Evolutionary conservation across 192 early-diverging fungal species (phyloP), one percentile per base, ranked within the genome.

Genomic region (Backusella parvicylindrica): DNA sequence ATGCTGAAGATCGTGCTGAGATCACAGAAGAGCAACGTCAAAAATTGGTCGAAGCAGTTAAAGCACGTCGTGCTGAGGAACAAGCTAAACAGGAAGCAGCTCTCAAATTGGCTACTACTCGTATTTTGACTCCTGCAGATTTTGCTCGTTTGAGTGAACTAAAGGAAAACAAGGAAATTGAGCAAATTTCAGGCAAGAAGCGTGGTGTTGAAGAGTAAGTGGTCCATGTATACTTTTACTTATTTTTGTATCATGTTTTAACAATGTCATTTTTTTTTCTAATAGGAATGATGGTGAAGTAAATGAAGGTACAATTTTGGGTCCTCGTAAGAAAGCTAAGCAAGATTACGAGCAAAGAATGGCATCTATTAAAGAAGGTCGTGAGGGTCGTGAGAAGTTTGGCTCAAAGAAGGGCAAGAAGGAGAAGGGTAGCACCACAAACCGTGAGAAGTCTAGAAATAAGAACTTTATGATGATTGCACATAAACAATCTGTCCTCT

Each of bases 381-480:
- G 98, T 40, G 94, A 98, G 80, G 96, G 94, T 18, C 91, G 96
- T 41, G 89, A 95, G 37, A 95, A 97, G 86, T 99, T 90, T 82
- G 91, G 93, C 33, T 95, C 95, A 35, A 87, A 83, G 69, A 96
- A 95, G 88, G 92, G 93, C 70, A 95, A 95, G 79, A 93, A 93
- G 43, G 89, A 92, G 23, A 87, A 88, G 47, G 86, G 87, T 66
- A 92, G 89, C 33, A 89, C 91, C 31, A 95, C 97, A 70, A 99
- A 98, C 85, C 87, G 88, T 82, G 95, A 97, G 72, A 99, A 98
- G 88, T 75, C 91, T 75, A 95, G 93, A 81, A 95, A 90, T 74
- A 99, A 99, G 90, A 89, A 91, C 80, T 95, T 92, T 79, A 90
- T 90, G 84, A 99, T 99, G 98, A 87, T 99, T 74, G 86, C 94